Base-by-base conservation (phyloP, 2,329 filamentous ascomycete genomes). In the Ustulina deusta region DNA sequence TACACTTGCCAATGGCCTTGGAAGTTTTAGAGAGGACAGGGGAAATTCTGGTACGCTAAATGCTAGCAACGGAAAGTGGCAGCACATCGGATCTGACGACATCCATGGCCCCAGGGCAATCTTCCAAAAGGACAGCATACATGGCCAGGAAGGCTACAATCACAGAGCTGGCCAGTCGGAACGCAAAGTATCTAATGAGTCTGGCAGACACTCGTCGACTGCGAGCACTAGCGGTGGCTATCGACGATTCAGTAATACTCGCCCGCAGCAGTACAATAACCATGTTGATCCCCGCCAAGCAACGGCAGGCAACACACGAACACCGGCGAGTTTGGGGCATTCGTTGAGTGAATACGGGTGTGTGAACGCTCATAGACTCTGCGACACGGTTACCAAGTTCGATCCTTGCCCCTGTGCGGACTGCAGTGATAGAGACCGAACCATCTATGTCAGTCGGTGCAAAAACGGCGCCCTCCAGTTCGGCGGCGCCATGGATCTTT, bases 21-120 rank as follows among this genome's bases (percentile, higher is more conserved):
- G n/a, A 17, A 13, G 27, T 7, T 52, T 15, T n/a, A 10, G 11
- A 6, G 27, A 60, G 25, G 38, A 62, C 0, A 56, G n/a, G 27
- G 61, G 27, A 17, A 55, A 48, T 34, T 11, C 17, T 22, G 65
- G 51, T n/a, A 40, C 49, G 10, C 25, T 7, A 48, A 51, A 46
- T 13, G 6, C 5, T 25, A 36, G 44, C 44, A 61, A 22, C 17
- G 64, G 66, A 46, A 60, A 27, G 20, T 71, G 69, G 69, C 64
- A 68, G 20, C 46, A 29, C 1, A 40, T 59, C n/a, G 69, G 67
- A 29, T 62, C 59, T 3, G 64, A 71, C 11, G 54, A 66, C 1
- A 56, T 69, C 10, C 73, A 74, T 20, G 73, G 73, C 4, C 73
- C 72, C 13, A 73, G 51, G 27, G 55, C 44, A 9, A 11, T 71